phyloP scores from a whole-genome alignment of 2,329 filamentous ascomycete genomes.

The Talaromyces sp. region DNA sequence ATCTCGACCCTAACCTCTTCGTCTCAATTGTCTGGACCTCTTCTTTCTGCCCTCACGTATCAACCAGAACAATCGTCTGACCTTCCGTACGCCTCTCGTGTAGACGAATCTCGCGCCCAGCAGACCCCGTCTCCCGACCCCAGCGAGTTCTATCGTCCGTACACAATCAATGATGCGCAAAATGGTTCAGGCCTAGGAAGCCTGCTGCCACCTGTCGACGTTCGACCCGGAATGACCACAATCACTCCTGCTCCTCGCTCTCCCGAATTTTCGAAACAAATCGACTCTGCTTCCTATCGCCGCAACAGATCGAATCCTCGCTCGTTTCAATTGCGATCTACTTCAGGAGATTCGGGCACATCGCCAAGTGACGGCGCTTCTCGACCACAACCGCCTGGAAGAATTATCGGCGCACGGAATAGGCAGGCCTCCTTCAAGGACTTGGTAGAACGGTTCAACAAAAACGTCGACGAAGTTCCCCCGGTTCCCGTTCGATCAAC shows the following conservation, averaged over 20 bases:
- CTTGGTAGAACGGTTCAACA: conserved; percentile 72
- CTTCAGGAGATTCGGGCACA: conserved; percentile 27
- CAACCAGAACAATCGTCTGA: conserved; percentile 14
- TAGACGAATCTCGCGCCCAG: conserved; percentile 18
- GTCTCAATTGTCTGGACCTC: conserved; percentile 20
- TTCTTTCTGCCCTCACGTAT: conserved; percentile 26
- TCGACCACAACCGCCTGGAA: conserved; percentile 16
- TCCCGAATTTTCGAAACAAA: conserved; percentile 19
- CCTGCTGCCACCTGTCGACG: conserved; percentile 19
- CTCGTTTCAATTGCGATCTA: conserved; percentile 27
- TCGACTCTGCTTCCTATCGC: conserved; percentile 22
- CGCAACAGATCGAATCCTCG: conserved; percentile 15
- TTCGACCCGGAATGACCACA: conserved; percentile 21
- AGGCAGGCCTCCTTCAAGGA: conserved; percentile 71
- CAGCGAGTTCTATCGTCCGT: conserved; percentile 49
- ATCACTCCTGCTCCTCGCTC: conserved; percentile 16
- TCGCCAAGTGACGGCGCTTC: conserved; percentile 19
- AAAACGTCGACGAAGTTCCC: conserved; percentile 47
- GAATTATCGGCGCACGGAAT: conserved; percentile 23
- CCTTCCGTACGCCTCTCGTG: not conserved
- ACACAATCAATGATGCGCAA: conserved; percentile 28
- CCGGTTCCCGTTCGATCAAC: conserved; percentile 36
- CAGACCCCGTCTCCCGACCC: conserved; percentile 38
- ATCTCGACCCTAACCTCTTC: conserved; percentile 27
- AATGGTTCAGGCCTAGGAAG: conserved; percentile 23